Evolutionary conservation across 768 basidiomycete species (phyloP), one percentile per base, ranked within the genome.

Genomic region (Serendipita sp.): DNA sequence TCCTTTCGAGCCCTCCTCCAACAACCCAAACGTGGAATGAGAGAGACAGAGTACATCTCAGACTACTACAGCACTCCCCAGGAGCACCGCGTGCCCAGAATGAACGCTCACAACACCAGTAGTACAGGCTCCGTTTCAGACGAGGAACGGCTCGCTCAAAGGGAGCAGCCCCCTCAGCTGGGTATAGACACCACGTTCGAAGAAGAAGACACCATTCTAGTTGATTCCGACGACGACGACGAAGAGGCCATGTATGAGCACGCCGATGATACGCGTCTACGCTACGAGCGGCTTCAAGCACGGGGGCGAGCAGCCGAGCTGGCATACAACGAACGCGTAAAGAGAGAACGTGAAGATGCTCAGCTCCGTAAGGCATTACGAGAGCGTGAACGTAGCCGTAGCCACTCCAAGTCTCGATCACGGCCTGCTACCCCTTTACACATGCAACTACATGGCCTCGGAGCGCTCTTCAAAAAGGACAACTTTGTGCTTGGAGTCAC

Each of bases 251-350:
- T 58, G 31, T 33, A 58, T n/a, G 24, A 28, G 17, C 24, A 26
- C 53, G 53, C 53, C n/a, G 53, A 58, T n/a, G 53, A 58, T 33
- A 58, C 53, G n/a, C 53, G 53, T 31, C n/a, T 58, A 31, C n/a
- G 53, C n/a, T 58, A 58, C 53, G 24, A 58, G 53, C 53, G 31
- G n/a, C 53, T 58, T 7, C 53, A 58, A 28, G 53, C 53, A 24
- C 3, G 53, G n/a, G 53, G 53, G 22, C 53, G 53, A 7, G 53
- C 53, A 24, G 30, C 30, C 17, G 53, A 58, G 31, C 53, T 58
- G 17, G 53, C 53, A 11, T 58, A 28, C 31, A 22, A 58, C n/a
- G 22, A 31, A 17, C 53, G 53, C 31, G 11, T 58, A 22, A 9
- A 28, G 31, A 22, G 53, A 9, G 53, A 58, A 31, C 53, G 53